Evolutionary conservation across 1,284 basidiomycete genomes (phyloP), one percentile per base, ranked within the genome.

Genomic region (Cryptococcus amylolentus): DNA sequence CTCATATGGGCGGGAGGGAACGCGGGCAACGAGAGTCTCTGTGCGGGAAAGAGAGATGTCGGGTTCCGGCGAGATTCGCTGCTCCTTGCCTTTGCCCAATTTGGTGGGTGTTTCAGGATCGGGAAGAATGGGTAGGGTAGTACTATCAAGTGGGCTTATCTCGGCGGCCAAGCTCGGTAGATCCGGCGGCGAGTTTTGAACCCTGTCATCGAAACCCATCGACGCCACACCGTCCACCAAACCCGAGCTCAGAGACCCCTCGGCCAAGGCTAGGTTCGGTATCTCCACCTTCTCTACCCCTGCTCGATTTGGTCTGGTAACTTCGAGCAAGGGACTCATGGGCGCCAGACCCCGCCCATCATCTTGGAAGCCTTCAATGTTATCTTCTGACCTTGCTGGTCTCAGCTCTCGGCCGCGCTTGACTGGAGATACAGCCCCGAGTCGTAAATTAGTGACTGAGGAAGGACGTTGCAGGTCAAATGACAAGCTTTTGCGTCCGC

Each of bases 401-500:
- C 45, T 18, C 9, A 39, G 27, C 16, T 56, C 46, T 41, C 53
- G 41, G 23, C 45, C 41, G 4, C 27, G 20, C 10, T 39, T 51
- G 20, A 53, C 23, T 12, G 57, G 57, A 23, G 57, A 55, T 6
- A 38, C 28, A 10, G 20, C 23, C 23, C 16, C 31, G n/a, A 26
- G 38, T 18, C 55, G 42, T 12, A 26, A 13, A 20, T 4, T 5
- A 4, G 26, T 16, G 5, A 4, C 28, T 28, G 46, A 48, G 31
- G 23, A 27, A 4, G 50, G 39, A 3, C 18, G 51, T n/a, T 45
- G 43, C n/a, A 48, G 40, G 44, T 67, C 62, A 40, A 69, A 67
- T 12, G 60, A 63, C 26, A 55, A 47, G 48, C 61, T 65, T 54
- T 64, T 64, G 13, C 65, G 63, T 35, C 56, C 52, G 14, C 61